Conservation (phyloP, 1,284 basidiomycete genomes). For the Cryptococcus maquisensis region DNA sequence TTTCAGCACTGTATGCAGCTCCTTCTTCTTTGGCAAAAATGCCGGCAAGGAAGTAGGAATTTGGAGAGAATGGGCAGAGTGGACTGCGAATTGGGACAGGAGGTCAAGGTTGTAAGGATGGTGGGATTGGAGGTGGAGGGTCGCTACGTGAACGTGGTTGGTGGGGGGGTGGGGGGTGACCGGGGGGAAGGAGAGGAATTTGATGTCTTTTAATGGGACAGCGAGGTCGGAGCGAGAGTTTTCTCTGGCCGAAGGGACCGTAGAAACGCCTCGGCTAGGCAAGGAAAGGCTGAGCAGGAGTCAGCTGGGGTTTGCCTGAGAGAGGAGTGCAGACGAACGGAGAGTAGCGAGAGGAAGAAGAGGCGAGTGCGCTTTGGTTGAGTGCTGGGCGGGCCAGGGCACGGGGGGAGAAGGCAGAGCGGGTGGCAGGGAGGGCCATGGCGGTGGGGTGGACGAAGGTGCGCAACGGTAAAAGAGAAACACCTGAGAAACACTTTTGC, state of each 20-base stretch:
- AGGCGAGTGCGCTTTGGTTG: constrained; percentile 9
- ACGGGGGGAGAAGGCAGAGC: constrained; percentile 2
- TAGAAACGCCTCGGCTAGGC: background rate
- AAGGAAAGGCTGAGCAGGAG: background rate
- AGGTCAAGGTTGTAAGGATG: constrained; percentile 64
- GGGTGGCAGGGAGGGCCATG: constrained; percentile 9
- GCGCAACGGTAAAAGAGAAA: background rate
- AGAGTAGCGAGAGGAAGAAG: constrained; percentile 9
- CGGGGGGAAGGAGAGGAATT: constrained; percentile 20
- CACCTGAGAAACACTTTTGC: no score
- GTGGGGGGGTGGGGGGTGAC: constrained; percentile 46
- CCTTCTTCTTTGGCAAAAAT: constrained; percentile 69
- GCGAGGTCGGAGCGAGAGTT: constrained; percentile 1
- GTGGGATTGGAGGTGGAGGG: constrained; percentile 78
- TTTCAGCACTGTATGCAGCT: constrained; percentile 80
- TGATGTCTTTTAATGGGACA: constrained; percentile 9
- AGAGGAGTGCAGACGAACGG: background rate
- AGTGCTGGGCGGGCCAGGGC: constrained; percentile 1
- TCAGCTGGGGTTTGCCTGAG: background rate
- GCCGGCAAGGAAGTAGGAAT: constrained; percentile 73
- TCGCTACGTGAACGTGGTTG: constrained; percentile 73
- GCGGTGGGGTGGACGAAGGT: background rate
- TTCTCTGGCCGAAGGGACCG: background rate
- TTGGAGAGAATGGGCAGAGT: constrained; percentile 75
- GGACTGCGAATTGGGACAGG: constrained; percentile 77